Percentiles rank a stretch among this genome's conserved stretches.
Conservation (phyloP, 1,139 yeast genomes). For the Kodamaea sp. region DNA sequence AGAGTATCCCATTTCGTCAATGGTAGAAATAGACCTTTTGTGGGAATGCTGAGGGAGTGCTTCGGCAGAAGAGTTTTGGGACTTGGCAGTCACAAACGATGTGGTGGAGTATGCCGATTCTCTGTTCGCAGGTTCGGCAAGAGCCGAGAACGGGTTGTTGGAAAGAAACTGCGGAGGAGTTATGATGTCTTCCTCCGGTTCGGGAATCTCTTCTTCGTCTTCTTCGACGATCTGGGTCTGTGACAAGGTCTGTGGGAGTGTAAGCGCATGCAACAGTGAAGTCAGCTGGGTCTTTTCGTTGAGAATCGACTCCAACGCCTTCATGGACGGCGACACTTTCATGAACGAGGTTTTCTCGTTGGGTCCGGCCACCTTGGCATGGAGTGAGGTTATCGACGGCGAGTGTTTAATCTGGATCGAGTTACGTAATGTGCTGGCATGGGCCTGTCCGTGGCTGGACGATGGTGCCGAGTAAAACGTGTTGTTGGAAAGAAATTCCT, state of each 20-base stretch:
- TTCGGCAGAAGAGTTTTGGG: slow-evolving; percentile 10
- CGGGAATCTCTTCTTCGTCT: slow-evolving; percentile 20
- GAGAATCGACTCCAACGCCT: slow-evolving; percentile 51
- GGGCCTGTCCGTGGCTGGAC: slow-evolving; percentile 26
- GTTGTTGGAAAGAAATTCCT: slow-evolving; percentile 14
- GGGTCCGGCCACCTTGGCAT: slow-evolving; percentile 6
- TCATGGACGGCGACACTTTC: slow-evolving; percentile 55
- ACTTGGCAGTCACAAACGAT: slow-evolving; percentile 33
- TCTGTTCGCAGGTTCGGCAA: slow-evolving; percentile 11
- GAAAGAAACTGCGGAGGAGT: slow-evolving; percentile 4
- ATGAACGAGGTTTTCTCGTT: slow-evolving; percentile 43
- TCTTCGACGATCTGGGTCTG: slow-evolving; percentile 21
- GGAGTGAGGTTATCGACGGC: slow-evolving; percentile 31
- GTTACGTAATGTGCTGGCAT: slow-evolving; percentile 48
- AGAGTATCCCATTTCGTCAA: slow-evolving; percentile 20
- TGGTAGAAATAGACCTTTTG: slow-evolving; percentile 18
- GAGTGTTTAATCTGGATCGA: slow-evolving; percentile 52
- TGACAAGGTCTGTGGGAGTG: neutral
- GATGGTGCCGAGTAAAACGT: slow-evolving; percentile 34
- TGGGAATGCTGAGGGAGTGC: slow-evolving; percentile 4
- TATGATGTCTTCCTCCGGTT: neutral
- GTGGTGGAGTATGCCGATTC: slow-evolving; percentile 25
- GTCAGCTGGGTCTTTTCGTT: slow-evolving; percentile 24
- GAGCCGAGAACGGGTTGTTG: slow-evolving; percentile 6
- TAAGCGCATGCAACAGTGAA: neutral